Percentiles rank a stretch among this genome's conserved stretches.
Evolutionary conservation across 1,284 basidiomycete genomes (phyloP).

Genomic region (Blastosporella zonata): DNA sequence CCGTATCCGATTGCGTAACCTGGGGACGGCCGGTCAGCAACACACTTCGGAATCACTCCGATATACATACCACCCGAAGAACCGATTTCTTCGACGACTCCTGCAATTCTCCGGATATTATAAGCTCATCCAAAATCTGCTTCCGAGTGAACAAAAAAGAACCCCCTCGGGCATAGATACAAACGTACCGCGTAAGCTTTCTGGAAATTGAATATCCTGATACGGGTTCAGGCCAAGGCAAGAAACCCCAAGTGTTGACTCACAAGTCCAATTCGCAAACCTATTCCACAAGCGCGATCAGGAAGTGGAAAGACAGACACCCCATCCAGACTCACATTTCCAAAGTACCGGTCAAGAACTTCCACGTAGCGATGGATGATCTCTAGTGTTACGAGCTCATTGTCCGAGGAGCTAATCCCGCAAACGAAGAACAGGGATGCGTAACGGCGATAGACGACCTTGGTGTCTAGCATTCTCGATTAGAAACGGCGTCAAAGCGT

Average conservation of each 20-base stretch:
- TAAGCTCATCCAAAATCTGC: conserved; percentile 92
- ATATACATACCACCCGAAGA: conserved; percentile 45
- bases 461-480: conserved; percentile 60
- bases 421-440: conserved; percentile 98
- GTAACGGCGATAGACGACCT: conserved; percentile 97
- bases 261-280: conserved; percentile 96
- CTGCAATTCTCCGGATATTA: conserved; percentile 97
- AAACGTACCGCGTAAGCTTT: conserved; percentile 80
- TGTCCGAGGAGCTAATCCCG: conserved; percentile 88
- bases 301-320: conserved; percentile 11
- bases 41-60: not conserved
- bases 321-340: conserved; percentile 66
- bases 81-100: conserved; percentile 99
- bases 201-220: conserved; percentile 96
- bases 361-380: conserved; percentile 99
- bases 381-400: conserved; percentile 91
- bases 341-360: conserved; percentile 98
- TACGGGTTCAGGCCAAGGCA: conserved; percentile 34
- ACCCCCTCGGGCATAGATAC: conserved; percentile 28
- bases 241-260: conserved; percentile 69
- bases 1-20: conserved; percentile 79
- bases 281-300: conserved; percentile 39
- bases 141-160: not conserved
- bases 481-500: conserved; percentile 7
- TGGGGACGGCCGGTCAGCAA: conserved; percentile 27